Evolutionary conservation across 352 stramenopile genomes (phyloP).

Genomic region (Phytophthora megakarya): DNA sequence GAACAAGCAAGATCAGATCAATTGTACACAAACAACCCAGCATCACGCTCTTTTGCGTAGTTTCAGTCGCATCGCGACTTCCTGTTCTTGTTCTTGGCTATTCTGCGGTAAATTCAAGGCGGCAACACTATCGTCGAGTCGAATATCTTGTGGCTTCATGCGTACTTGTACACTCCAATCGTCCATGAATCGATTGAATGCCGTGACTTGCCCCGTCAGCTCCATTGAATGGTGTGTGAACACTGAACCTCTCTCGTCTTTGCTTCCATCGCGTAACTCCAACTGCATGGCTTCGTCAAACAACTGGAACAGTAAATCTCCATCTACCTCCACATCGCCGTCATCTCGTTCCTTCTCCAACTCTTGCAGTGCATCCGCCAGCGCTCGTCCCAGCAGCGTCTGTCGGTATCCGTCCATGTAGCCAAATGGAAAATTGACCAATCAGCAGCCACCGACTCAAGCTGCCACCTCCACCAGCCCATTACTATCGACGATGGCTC

Average conservation of each 20-base stretch:
- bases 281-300: constrained; percentile 57
- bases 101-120: constrained; percentile 23
- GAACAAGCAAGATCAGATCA: too few species aligned
- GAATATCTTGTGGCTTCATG: constrained; percentile 27
- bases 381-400: constrained; percentile 59
- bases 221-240: constrained; percentile 62
- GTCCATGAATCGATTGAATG: constrained; percentile 74
- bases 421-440: constrained; percentile 9
- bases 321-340: constrained; percentile 24
- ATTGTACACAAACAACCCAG: not conserved
- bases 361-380: constrained; percentile 66
- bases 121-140: constrained; percentile 40
- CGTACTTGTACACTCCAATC: constrained; percentile 60
- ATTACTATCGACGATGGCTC: constrained; percentile 41
- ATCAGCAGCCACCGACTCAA: constrained; percentile 16
- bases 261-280: constrained; percentile 28
- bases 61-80: constrained; percentile 50
- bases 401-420: constrained; percentile 69
- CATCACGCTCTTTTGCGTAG: constrained; percentile 38
- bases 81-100: constrained; percentile 3
- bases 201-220: constrained; percentile 43
- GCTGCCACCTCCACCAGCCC: constrained; percentile 15
- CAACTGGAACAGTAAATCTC: constrained; percentile 55
- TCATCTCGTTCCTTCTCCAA: constrained; percentile 40
- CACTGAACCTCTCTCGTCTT: constrained; percentile 1